These are phyloP conservation scores for Gossypioides kirkii DNA, from an alignment of 345 rosid species.

Conservation along the genomic window DNA sequence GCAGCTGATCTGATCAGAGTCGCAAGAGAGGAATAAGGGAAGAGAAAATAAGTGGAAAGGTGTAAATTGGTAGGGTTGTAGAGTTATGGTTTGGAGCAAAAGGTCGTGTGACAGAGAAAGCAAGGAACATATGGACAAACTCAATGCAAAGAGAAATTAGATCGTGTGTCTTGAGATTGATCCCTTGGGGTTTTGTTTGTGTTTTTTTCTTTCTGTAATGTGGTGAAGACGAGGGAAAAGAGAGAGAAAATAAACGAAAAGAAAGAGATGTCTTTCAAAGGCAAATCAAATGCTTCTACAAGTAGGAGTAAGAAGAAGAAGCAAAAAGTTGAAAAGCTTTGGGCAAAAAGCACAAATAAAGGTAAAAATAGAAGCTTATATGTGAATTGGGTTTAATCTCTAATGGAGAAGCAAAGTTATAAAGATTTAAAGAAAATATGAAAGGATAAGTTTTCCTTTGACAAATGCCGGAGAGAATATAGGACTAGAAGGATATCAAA, in stretches of 20 bases:
- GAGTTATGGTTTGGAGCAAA: background rate
- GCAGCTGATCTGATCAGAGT: background rate
- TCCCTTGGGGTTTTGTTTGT: slow-evolving; percentile 3
- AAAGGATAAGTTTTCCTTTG: background rate
- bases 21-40: background rate
- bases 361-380: background rate
- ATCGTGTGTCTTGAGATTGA: slow-evolving; percentile 11
- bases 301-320: slow-evolving; percentile 1
- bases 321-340: slow-evolving; percentile 29
- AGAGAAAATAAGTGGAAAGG: background rate
- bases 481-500: too few species aligned
- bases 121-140: slow-evolving; percentile 23
- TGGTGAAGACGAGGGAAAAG: background rate
- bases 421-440: background rate
- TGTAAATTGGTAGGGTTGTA: slow-evolving; percentile 7
- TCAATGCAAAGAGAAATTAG: slow-evolving; percentile 7
- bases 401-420: too few species aligned
- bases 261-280: slow-evolving; percentile 20
- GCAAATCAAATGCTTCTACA: slow-evolving; percentile 28
- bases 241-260: slow-evolving; percentile 6
- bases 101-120: slow-evolving; percentile 19
- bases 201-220: background rate
- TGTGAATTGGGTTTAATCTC: background rate
- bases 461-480: too few species aligned
- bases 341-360: background rate